Evolutionary conservation across 495 filamentous ascomycete species (phyloP).

Genomic region (Aspergillus affinis): DNA sequence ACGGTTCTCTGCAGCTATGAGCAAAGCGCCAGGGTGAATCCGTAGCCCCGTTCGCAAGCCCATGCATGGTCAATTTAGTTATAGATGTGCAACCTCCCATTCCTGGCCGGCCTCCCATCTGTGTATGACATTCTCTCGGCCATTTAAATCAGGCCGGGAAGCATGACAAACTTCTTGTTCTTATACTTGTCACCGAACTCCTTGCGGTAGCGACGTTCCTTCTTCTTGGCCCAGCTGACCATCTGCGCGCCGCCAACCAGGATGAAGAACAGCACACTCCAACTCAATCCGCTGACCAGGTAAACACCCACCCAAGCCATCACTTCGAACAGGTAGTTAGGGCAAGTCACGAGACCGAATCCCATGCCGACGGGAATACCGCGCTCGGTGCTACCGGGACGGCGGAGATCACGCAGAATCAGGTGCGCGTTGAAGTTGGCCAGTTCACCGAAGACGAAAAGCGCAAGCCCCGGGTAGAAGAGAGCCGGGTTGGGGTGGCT

Average conservation of each 20-base stretch:
- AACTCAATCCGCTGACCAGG: constrained; percentile 72
- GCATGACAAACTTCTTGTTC: constrained; percentile 77
- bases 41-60: background rate
- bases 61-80: background rate
- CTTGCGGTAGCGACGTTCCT: constrained; percentile 84
- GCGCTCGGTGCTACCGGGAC: constrained; percentile 75
- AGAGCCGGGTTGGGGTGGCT: constrained; percentile 43
- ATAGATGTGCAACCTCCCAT: background rate
- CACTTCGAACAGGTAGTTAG: constrained; percentile 95
- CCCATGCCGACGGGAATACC: constrained; percentile 85
- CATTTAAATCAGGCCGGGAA: constrained; percentile 64
- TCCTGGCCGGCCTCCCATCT: background rate
- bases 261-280: constrained; percentile 71
- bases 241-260: constrained; percentile 69
- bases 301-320: constrained; percentile 78
- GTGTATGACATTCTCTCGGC: background rate
- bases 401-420: constrained; percentile 70
- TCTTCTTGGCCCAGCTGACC: constrained; percentile 84
- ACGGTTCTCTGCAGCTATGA: background rate
- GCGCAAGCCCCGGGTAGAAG: constrained; percentile 60
- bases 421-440: constrained; percentile 78
- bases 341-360: constrained; percentile 87
- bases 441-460: constrained; percentile 75
- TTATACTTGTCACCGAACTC: constrained; percentile 89
- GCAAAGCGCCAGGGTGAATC: background rate